These are phyloP conservation scores for Aspergillus awamori DNA, from an alignment of 2,329 filamentous ascomycete genomes.

Conservation along the genomic window DNA sequence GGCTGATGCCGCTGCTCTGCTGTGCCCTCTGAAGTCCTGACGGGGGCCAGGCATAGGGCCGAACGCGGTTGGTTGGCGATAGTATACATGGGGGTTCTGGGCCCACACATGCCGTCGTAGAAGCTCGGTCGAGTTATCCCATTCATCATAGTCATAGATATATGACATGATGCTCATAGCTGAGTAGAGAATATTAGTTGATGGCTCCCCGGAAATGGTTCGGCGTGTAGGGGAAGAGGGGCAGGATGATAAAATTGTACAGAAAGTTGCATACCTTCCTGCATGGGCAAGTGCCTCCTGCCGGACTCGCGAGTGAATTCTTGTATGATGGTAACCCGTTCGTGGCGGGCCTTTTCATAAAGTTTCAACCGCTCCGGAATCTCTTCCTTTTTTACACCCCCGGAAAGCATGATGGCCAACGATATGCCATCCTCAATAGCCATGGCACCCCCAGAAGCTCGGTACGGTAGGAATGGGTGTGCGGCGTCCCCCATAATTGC, in stretches of 20 bases:
- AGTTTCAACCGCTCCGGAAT: conserved; percentile 60
- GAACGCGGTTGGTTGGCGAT: conserved; percentile 16
- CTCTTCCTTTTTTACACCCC: conserved; percentile 47
- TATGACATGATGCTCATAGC: too few relatives aligned
- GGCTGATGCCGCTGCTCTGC: conserved; percentile 18
- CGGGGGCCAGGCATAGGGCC: not conserved
- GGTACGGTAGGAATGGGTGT: conserved; percentile 68
- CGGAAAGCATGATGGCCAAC: conserved; percentile 58
- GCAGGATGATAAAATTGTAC: too few relatives aligned
- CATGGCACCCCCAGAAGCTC: conserved; percentile 63
- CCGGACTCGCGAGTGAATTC: too few relatives aligned
- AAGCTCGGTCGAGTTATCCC: conserved; percentile 10
- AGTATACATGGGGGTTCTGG: too few relatives aligned
- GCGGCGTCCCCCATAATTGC: conserved; percentile 68
- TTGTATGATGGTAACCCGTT: conserved; percentile 49
- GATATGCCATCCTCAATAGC: conserved; percentile 70
- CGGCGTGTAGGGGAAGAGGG: too few relatives aligned
- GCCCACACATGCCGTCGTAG: too few relatives aligned
- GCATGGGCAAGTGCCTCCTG: conserved; percentile 4
- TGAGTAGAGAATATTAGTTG: too few relatives aligned
- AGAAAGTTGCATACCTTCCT: not conserved
- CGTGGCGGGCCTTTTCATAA: conserved; percentile 61
- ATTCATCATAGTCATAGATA: too few relatives aligned
- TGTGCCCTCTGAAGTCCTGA: too few relatives aligned
- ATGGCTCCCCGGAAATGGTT: too few relatives aligned